Evolutionary conservation across 805 yeast species (phyloP).

Genomic region (Tetrapisispora iriomotensis): DNA sequence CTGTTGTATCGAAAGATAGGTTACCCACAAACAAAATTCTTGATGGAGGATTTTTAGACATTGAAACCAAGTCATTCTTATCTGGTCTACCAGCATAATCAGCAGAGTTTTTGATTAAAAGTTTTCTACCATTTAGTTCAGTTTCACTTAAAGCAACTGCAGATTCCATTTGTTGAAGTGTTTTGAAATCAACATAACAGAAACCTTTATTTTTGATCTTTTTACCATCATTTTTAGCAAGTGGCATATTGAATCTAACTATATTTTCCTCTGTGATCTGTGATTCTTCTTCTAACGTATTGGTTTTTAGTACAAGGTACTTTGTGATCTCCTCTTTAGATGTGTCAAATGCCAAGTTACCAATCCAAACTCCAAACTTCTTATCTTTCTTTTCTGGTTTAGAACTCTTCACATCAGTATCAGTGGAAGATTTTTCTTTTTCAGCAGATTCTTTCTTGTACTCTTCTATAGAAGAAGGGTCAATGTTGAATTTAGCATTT

Average conservation of each 20-base stretch:
- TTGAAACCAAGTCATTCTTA: conserved; percentile 35
- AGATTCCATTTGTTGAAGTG: conserved; percentile 46
- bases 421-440: conserved; percentile 28
- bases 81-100: conserved; percentile 85
- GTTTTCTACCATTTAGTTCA: conserved; percentile 70
- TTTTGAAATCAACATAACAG: conserved; percentile 77
- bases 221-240: conserved; percentile 43
- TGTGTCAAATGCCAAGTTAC: conserved; percentile 82
- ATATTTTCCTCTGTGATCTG: conserved; percentile 49
- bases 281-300: conserved; percentile 29
- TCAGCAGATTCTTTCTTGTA: conserved; percentile 31
- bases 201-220: conserved; percentile 63
- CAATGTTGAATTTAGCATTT: conserved; percentile 32
- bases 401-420: conserved; percentile 26
- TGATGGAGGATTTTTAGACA: conserved; percentile 77
- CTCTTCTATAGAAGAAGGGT: conserved; percentile 29
- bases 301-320: conserved; percentile 54
- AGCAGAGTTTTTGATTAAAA: conserved; percentile 71
- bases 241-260: conserved; percentile 72
- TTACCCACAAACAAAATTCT: conserved; percentile 88
- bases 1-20: conserved; percentile 82
- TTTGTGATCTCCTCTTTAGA: conserved; percentile 59
- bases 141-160: conserved; percentile 64
- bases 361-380: conserved; percentile 83
- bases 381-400: conserved; percentile 32